Percentiles rank a stretch among this genome's conserved stretches.
Evolutionary conservation across 257 asterid genomes (phyloP).

Genomic region (Ehretia macrophylla): DNA sequence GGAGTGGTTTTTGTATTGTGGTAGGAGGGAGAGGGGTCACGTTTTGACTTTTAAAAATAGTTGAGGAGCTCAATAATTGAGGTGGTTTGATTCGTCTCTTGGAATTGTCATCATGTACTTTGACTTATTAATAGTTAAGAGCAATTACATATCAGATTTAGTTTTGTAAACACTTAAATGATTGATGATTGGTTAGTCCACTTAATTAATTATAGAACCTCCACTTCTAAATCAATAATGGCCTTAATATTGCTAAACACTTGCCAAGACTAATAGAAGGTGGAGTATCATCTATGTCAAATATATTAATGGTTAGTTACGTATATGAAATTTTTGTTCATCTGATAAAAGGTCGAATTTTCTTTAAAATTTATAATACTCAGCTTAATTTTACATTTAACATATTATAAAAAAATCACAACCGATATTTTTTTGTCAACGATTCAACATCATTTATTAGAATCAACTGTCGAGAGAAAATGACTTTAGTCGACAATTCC

Average conservation of each 20-base stretch:
- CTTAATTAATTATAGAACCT: background rate
- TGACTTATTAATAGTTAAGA: constrained; percentile 17
- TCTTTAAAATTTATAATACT: too few relatives aligned
- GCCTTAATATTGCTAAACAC: background rate
- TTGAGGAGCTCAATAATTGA: constrained; percentile 2
- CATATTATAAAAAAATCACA: too few relatives aligned
- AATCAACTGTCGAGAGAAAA: too few relatives aligned
- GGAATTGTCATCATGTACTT: constrained; percentile 14
- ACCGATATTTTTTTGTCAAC: too few relatives aligned
- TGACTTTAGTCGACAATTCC: too few relatives aligned
- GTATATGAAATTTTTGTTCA: too few relatives aligned
- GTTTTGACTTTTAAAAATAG: background rate
- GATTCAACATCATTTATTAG: too few relatives aligned
- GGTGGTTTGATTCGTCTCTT: constrained; percentile 9
- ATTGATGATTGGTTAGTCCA: background rate
- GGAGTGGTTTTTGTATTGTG: background rate
- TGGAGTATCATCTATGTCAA: background rate
- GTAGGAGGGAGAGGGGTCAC: background rate
- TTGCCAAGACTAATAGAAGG: background rate
- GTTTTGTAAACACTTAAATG: background rate
- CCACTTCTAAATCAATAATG: background rate
- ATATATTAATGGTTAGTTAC: too few relatives aligned
- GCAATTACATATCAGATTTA: background rate
- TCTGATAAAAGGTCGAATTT: too few relatives aligned
- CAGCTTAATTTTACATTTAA: too few relatives aligned